These are phyloP conservation scores for Talaromyces sp. DNA, from an alignment of 2,329 filamentous ascomycete genomes.

Conservation along the genomic window DNA sequence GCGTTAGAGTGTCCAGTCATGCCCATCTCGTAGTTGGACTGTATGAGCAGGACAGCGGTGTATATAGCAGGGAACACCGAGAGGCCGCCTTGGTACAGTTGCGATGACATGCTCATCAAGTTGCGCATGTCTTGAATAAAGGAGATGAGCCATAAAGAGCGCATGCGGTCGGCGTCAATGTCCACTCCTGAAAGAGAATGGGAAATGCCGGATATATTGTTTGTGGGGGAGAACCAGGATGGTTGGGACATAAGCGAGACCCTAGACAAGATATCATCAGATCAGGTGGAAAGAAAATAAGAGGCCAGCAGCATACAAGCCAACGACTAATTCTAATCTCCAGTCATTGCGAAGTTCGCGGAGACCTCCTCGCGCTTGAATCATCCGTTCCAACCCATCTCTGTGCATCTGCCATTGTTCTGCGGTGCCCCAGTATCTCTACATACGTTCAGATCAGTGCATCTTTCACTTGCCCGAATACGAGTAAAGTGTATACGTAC, in stretches of 20 bases:
- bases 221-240: constrained; percentile 27
- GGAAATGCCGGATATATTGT: constrained; percentile 10
- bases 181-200: not conserved
- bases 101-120: constrained; percentile 20
- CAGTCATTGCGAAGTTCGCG: constrained; percentile 26
- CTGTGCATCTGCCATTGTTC: constrained; percentile 31
- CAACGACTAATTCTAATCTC: constrained; percentile 15
- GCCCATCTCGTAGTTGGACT: not conserved
- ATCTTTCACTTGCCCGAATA: too few relatives aligned
- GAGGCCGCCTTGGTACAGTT: constrained; percentile 13
- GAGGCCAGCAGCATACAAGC: constrained; percentile 7
- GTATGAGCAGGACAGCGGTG: not conserved
- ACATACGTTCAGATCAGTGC: not conserved
- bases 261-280: not conserved
- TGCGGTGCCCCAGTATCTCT: constrained; percentile 32
- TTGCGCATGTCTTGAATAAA: constrained; percentile 28
- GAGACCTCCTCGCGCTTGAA: constrained; percentile 31
- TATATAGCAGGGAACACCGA: constrained; percentile 7
- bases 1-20: not conserved
- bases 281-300: not conserved
- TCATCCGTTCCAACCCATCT: constrained; percentile 28
- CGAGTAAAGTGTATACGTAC: constrained; percentile 19
- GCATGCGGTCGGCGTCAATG: constrained; percentile 12
- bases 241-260: constrained; percentile 15
- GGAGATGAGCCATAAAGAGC: constrained; percentile 27